These are phyloP conservation scores for Botryosphaeria agaves DNA, from an alignment of 2,329 filamentous ascomycete species.

Conservation along the genomic window DNA sequence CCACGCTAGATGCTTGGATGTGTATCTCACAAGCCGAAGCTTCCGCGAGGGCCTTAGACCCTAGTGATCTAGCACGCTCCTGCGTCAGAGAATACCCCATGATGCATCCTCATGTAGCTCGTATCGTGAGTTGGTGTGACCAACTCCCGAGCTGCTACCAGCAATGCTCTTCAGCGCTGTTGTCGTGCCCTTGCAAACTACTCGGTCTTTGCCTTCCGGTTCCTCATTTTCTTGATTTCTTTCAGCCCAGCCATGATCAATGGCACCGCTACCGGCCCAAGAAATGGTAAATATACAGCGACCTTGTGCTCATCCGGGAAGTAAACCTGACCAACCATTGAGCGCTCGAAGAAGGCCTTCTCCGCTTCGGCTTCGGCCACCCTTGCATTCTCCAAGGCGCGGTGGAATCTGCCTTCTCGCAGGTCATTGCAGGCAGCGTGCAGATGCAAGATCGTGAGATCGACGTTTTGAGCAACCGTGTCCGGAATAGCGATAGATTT, in stretches of 20 bases:
- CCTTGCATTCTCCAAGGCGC: constrained; percentile 61
- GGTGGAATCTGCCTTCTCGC: constrained; percentile 39
- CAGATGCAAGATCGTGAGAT: constrained; percentile 62
- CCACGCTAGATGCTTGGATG: no score
- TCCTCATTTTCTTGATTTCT: constrained; percentile 43
- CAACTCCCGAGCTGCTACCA: no score
- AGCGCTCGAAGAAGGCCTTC: constrained; percentile 93
- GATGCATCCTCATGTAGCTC: no score
- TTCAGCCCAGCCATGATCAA: constrained; percentile 69
- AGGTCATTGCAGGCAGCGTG: constrained; percentile 59
- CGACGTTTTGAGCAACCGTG: constrained; percentile 71
- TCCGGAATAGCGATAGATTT: constrained; percentile 82
- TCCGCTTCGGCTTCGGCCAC: constrained; percentile 81
- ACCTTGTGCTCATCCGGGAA: constrained; percentile 98
- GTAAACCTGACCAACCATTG: constrained; percentile 96
- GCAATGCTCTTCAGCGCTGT: no score
- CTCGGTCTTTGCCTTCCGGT: no score
- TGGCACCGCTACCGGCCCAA: constrained; percentile 83
- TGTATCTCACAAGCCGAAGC: no score
- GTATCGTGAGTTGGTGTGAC: no score
- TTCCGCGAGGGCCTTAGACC: no score
- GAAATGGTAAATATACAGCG: constrained; percentile 79
- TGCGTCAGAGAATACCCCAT: no score
- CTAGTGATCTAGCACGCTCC: no score
- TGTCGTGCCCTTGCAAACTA: no score